Evolutionary conservation across 1,284 basidiomycete species (phyloP).

Genomic region (Gymnopus androsaceus): DNA sequence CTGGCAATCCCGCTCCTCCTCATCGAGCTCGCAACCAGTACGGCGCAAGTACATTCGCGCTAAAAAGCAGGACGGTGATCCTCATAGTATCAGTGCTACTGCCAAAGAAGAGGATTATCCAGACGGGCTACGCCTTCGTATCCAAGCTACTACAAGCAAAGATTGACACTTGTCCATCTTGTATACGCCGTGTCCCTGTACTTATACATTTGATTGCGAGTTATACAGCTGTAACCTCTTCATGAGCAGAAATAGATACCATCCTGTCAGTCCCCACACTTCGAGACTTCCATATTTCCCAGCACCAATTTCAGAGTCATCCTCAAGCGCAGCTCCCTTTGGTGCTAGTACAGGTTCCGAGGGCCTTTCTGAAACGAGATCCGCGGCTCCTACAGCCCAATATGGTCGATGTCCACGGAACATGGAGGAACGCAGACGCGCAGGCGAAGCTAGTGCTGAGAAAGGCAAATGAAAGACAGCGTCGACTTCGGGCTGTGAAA

Average conservation of each 20-base stretch:
- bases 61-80: conserved; percentile 38
- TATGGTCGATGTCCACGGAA: conserved; percentile 66
- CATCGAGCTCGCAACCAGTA: conserved; percentile 20
- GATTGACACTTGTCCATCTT: no score
- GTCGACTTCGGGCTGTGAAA: conserved; percentile 67
- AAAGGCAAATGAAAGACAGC: conserved; percentile 72
- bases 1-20: conserved; percentile 53
- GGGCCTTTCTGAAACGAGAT: conserved; percentile 43
- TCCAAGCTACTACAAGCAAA: conserved; percentile 1
- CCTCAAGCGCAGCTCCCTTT: conserved; percentile 19
- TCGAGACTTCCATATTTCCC: conserved; percentile 52
- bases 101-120: conserved; percentile 3
- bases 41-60: conserved; percentile 23
- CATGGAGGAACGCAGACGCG: conserved; percentile 49
- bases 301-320: conserved; percentile 45
- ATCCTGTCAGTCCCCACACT: conserved; percentile 81
- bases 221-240: conserved; percentile 41
- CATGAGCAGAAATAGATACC: conserved; percentile 72
- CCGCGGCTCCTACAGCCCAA: conserved; percentile 68
- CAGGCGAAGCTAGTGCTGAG: conserved; percentile 44
- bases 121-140: conserved; percentile 10
- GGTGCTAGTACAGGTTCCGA: conserved; percentile 20
- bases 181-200: not conserved
- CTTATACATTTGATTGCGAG: not conserved
- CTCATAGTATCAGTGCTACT: not conserved